These are phyloP conservation scores for Colletotrichum sp. DNA, from an alignment of 2,329 filamentous ascomycete species.

Conservation along the genomic window DNA sequence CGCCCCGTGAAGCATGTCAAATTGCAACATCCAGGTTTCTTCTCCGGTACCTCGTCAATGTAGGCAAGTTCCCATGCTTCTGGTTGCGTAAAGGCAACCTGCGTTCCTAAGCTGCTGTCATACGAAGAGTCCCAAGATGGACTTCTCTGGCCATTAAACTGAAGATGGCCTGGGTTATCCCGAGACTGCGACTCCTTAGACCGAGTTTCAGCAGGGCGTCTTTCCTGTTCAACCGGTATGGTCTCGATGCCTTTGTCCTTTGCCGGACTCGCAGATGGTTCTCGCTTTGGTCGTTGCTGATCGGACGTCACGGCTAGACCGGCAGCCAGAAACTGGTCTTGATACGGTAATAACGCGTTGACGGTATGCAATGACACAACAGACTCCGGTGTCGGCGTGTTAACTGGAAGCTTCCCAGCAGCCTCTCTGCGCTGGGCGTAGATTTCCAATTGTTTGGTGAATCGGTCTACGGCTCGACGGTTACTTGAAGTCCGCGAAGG, in stretches of 20 bases:
- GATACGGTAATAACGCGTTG: constrained; percentile 57
- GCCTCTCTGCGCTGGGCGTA: constrained; percentile 35
- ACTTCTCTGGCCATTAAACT: constrained; percentile 20
- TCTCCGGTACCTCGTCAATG: constrained; percentile 33
- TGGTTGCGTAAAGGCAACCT: constrained; percentile 34
- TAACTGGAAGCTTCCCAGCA: constrained; percentile 40
- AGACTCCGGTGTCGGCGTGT: constrained; percentile 46
- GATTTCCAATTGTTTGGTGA: constrained; percentile 19
- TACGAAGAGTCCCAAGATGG: not conserved
- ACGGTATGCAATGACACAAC: constrained; percentile 55
- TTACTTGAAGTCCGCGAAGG: constrained; percentile 49
- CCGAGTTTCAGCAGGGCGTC: not conserved
- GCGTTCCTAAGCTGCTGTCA: constrained; percentile 29
- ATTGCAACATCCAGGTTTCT: constrained; percentile 14
- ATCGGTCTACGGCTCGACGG: constrained; percentile 42
- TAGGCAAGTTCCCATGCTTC: constrained; percentile 37
- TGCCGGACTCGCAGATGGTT: not conserved
- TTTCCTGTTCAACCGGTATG: not conserved
- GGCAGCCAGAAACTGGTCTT: constrained; percentile 56
- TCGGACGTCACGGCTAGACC: constrained; percentile 62
- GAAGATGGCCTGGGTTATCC: not conserved
- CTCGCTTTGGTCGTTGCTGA: constrained; percentile 40
- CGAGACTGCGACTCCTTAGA: not conserved
- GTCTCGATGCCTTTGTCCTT: not conserved
- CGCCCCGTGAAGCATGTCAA: constrained; percentile 3